Conservation (phyloP, 768 basidiomycete species). For the Suillus ampliporus region DNA sequence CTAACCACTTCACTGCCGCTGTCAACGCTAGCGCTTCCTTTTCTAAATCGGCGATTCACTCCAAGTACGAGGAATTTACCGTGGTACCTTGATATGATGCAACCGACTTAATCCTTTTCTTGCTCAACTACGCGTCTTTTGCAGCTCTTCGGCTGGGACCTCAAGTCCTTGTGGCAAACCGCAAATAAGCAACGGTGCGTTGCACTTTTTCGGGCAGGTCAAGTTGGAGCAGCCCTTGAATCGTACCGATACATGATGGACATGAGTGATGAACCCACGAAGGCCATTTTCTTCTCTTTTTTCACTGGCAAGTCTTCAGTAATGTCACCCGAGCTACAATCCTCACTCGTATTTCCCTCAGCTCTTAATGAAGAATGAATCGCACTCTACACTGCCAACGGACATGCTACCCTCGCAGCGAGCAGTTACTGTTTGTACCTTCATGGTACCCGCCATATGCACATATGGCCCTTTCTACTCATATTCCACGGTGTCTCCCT, state of each 20-base stretch:
- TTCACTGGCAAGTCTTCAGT: background rate
- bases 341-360: background rate
- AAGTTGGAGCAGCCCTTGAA: slow-evolving; percentile 1
- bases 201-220: background rate
- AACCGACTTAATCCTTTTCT: background rate
- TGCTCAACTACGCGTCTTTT: background rate
- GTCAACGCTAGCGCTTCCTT: background rate
- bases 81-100: background rate
- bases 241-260: slow-evolving; percentile 1
- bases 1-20: background rate
- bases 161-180: background rate
- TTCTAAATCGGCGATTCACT: background rate
- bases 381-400: background rate
- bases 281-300: background rate
- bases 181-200: background rate
- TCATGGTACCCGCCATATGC: too few species aligned
- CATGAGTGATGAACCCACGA: background rate
- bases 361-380: background rate
- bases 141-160: slow-evolving; percentile 3
- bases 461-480: too few species aligned
- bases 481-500: too few species aligned
- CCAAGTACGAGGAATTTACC: background rate
- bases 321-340: background rate
- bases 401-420: background rate
- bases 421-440: background rate